Percentiles rank a stretch among this genome's conserved stretches.
Conservation (phyloP, 148 eudicot species). For the Heliosperma pusillum region DNA sequence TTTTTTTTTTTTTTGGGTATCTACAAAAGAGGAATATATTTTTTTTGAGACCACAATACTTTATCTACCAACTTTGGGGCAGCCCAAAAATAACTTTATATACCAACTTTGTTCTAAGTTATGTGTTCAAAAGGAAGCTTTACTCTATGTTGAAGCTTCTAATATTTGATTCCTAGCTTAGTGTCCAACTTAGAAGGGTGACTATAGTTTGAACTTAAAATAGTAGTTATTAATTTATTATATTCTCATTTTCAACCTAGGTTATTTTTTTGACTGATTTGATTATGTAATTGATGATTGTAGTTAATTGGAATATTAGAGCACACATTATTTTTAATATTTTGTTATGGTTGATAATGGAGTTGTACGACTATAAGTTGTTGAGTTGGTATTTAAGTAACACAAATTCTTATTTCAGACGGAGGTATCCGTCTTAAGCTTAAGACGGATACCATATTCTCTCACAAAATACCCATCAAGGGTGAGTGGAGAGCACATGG, state of each 20-base stretch:
- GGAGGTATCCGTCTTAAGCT: too few relatives aligned
- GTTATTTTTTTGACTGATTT: not conserved
- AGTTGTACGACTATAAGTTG: not conserved
- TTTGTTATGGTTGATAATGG: not conserved
- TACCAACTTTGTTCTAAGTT: slow-evolving; percentile 5
- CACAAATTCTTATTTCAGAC: too few relatives aligned
- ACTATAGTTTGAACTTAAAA: not conserved
- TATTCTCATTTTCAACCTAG: not conserved
- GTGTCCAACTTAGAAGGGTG: not conserved
- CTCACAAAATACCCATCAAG: too few relatives aligned
- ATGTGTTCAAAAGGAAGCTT: slow-evolving; percentile 15
- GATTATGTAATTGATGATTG: not conserved
- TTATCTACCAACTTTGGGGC: slow-evolving; percentile 21
- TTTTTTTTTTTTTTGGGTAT: slow-evolving; percentile 1
- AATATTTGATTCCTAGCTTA: not conserved
- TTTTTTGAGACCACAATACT: slow-evolving; percentile 16
- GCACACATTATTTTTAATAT: too few relatives aligned
- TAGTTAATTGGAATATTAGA: not conserved
- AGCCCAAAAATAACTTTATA: slow-evolving; percentile 9
- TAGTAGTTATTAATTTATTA: too few relatives aligned
- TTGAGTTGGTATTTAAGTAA: too few relatives aligned
- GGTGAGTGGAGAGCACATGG: too few relatives aligned
- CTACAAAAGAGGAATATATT: slow-evolving; percentile 18
- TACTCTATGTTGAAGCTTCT: slow-evolving; percentile 19
- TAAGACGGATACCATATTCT: too few relatives aligned